phyloP scores from a whole-genome alignment of 108 stramenopile species.

The Mediolabrus comicus region DNA sequence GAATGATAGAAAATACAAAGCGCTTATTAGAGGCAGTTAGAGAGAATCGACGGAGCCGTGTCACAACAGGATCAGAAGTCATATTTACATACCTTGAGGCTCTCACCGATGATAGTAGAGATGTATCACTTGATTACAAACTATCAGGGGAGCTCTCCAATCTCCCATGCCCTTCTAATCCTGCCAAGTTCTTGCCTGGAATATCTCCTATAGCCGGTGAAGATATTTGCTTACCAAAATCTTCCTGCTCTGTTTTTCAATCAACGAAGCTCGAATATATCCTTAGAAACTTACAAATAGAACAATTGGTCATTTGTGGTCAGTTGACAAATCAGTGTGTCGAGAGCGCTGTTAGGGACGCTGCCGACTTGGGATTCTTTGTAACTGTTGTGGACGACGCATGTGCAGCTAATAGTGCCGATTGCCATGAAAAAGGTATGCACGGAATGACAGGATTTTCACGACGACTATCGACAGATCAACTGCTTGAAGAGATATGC shows the following conservation, averaged over 20 bases:
- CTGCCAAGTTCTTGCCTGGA: slow-evolving; percentile 39
- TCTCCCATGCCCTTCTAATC: slow-evolving; percentile 42
- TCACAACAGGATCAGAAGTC: slow-evolving; percentile 57
- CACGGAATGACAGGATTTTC: slow-evolving; percentile 66
- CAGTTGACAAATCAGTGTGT: slow-evolving; percentile 84
- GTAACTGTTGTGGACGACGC: slow-evolving; percentile 79
- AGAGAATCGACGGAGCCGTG: slow-evolving; percentile 9
- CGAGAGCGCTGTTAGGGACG: slow-evolving; percentile 73
- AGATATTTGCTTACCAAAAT: slow-evolving; percentile 69
- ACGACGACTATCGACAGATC: slow-evolving; percentile 47
- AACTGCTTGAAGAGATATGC: slow-evolving; percentile 65
- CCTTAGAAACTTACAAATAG: slow-evolving; percentile 57
- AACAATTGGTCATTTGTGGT: slow-evolving; percentile 68
- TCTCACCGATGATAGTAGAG: slow-evolving; percentile 60
- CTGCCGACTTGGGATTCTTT: slow-evolving; percentile 75
- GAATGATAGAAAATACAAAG: slow-evolving; percentile 53
- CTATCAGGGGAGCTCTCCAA: slow-evolving; percentile 58
- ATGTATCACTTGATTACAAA: slow-evolving; percentile 73
- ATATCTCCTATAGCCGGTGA: slow-evolving; percentile 50
- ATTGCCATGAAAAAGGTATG: slow-evolving; percentile 54
- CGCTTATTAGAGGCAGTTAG: slow-evolving; percentile 47
- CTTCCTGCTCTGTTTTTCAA: slow-evolving; percentile 68
- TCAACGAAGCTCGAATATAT: slow-evolving; percentile 74
- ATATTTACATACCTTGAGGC: slow-evolving; percentile 72
- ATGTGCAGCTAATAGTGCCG: slow-evolving; percentile 55